Conservation (phyloP, 2,329 filamentous ascomycete genomes). For the Xylariales sp. region DNA sequence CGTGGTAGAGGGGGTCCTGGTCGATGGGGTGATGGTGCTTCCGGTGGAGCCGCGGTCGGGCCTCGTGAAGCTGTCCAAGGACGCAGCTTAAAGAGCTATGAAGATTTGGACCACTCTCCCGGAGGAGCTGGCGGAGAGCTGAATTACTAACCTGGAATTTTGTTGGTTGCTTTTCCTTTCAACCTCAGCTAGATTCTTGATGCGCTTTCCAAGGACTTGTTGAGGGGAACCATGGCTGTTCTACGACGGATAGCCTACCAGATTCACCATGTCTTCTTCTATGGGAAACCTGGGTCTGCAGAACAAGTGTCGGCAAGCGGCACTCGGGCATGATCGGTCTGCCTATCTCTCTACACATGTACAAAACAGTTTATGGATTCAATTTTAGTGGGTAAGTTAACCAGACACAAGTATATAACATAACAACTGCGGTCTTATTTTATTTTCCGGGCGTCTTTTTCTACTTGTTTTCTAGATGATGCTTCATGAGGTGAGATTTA, state of each 20-base stretch:
- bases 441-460: neutral
- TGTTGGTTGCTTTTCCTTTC: slow-evolving; percentile 12
- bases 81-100: slow-evolving; percentile 94
- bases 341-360: slow-evolving; percentile 21
- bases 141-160: slow-evolving; percentile 74
- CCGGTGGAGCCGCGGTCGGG: slow-evolving; percentile 80
- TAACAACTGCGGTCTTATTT: neutral
- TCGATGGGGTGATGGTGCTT: slow-evolving; percentile 79
- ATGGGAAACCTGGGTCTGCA: slow-evolving; percentile 5
- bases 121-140: slow-evolving; percentile 82
- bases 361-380: slow-evolving; percentile 35
- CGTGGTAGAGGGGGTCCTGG: slow-evolving; percentile 64
- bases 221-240: neutral
- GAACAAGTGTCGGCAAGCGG: neutral
- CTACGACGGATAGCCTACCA: slow-evolving; percentile 18
- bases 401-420: slow-evolving; percentile 28
- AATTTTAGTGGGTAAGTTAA: slow-evolving; percentile 18
- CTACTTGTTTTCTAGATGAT: neutral
- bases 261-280: slow-evolving; percentile 7
- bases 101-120: slow-evolving; percentile 90
- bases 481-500: neutral
- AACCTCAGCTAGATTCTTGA: slow-evolving; percentile 8
- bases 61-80: slow-evolving; percentile 93
- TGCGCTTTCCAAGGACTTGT: neutral
- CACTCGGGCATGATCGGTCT: neutral